Percentiles rank a stretch among this genome's conserved stretches.
Evolutionary conservation across 768 basidiomycete species (phyloP).

Genomic region (Mycena capillaripes): DNA sequence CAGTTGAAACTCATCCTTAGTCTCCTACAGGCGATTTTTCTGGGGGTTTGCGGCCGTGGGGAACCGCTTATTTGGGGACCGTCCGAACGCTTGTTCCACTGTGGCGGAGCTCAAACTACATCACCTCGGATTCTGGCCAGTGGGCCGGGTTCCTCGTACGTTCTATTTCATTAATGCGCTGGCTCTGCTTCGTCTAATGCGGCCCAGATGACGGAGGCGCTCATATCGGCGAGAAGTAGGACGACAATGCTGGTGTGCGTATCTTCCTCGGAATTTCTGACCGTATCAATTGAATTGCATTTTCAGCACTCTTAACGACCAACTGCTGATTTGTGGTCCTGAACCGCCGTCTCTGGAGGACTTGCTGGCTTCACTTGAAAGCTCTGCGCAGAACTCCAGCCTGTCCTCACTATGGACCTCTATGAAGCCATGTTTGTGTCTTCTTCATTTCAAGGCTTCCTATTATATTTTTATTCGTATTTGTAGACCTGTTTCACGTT

Average conservation of each 20-base stretch:
- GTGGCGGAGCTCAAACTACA: not conserved
- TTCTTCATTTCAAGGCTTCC: not conserved
- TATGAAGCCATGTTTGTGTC: constrained; percentile 3
- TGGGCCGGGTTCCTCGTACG: constrained; percentile 13
- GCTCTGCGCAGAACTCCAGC: not conserved
- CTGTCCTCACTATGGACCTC: not conserved
- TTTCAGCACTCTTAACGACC: constrained; percentile 19
- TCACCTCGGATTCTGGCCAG: not conserved
- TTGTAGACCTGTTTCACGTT: constrained; percentile 4
- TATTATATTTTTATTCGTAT: not conserved
- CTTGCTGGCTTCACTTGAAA: not conserved
- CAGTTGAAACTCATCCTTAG: not conserved
- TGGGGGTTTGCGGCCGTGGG: constrained; percentile 24
- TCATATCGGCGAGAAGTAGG: constrained; percentile 12
- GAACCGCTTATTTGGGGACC: constrained; percentile 18
- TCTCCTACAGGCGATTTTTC: not conserved
- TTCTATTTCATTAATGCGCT: not conserved
- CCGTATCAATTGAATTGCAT: not conserved
- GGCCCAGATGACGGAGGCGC: constrained; percentile 21
- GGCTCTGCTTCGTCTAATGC: not conserved
- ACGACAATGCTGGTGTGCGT: constrained; percentile 17
- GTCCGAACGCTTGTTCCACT: constrained; percentile 13
- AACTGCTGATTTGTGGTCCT: constrained; percentile 19
- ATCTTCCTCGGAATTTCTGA: too few relatives aligned
- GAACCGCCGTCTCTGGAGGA: constrained; percentile 6